Conservation (phyloP, 768 basidiomycete genomes). For the Kondoa malvinella region DNA sequence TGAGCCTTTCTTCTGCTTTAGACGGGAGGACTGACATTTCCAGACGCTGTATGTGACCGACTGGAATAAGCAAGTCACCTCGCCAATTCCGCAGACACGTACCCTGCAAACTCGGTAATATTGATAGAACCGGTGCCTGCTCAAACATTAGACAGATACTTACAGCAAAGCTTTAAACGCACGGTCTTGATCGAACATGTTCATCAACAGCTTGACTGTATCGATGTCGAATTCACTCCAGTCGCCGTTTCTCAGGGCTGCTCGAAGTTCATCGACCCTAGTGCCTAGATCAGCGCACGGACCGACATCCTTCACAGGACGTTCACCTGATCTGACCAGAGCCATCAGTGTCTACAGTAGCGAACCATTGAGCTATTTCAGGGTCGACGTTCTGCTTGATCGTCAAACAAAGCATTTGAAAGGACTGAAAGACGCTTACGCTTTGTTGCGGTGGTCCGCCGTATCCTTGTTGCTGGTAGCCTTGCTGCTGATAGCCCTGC, state of each 20-base stretch:
- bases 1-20: not conserved
- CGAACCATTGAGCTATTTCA: not conserved
- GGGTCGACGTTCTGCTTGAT: not conserved
- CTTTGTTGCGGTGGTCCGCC: no score
- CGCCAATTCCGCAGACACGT: no score
- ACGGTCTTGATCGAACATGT: not conserved
- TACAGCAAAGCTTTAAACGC: no score
- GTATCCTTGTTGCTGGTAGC: not conserved
- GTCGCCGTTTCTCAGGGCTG: conserved; percentile 1
- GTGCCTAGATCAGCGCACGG: no score
- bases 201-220: conserved; percentile 5
- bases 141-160: no score
- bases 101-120: not conserved
- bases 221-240: conserved; percentile 2
- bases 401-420: no score
- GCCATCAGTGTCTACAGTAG: not conserved
- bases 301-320: no score
- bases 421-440: no score
- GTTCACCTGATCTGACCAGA: no score
- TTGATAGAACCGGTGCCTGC: not conserved
- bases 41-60: no score
- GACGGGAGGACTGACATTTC: not conserved
- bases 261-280: not conserved
- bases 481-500: not conserved
- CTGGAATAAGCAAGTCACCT: no score